Conservation (phyloP, 345 rosid species). For the Zanthoxylum bungeanum region DNA sequence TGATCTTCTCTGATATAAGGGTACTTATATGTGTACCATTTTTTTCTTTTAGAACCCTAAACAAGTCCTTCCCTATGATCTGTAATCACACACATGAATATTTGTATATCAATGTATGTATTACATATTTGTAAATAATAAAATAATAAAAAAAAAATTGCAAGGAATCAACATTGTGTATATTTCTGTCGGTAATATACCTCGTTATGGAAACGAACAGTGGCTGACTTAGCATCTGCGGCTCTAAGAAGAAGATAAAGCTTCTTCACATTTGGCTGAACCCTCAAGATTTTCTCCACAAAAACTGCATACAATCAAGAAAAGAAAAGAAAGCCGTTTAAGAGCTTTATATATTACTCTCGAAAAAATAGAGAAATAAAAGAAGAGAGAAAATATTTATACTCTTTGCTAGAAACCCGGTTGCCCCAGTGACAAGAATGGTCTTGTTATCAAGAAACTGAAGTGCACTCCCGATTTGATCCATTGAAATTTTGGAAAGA, state of each 20-base stretch:
- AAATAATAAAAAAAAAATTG: not conserved
- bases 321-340: not conserved
- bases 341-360: not conserved
- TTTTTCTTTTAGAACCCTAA: conserved; percentile 44
- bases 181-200: conserved; percentile 18
- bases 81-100: conserved; percentile 6
- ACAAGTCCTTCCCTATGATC: conserved; percentile 56
- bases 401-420: conserved; percentile 72
- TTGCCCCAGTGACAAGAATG: conserved; percentile 56
- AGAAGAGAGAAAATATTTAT: not conserved
- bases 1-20: conserved; percentile 45
- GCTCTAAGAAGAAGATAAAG: conserved; percentile 78
- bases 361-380: not conserved
- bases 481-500: conserved; percentile 29
- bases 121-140: not conserved
- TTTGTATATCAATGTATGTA: not conserved
- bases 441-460: conserved; percentile 55
- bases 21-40: conserved; percentile 32
- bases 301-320: conserved; percentile 41
- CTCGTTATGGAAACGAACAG: conserved; percentile 64
- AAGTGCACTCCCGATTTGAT: conserved; percentile 43
- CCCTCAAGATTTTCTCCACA: conserved; percentile 74
- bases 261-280: conserved; percentile 81
- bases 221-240: conserved; percentile 58
- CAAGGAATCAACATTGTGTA: not conserved